Conservation (phyloP, 768 basidiomycete species). For the Austroboletus eburneus region DNA sequence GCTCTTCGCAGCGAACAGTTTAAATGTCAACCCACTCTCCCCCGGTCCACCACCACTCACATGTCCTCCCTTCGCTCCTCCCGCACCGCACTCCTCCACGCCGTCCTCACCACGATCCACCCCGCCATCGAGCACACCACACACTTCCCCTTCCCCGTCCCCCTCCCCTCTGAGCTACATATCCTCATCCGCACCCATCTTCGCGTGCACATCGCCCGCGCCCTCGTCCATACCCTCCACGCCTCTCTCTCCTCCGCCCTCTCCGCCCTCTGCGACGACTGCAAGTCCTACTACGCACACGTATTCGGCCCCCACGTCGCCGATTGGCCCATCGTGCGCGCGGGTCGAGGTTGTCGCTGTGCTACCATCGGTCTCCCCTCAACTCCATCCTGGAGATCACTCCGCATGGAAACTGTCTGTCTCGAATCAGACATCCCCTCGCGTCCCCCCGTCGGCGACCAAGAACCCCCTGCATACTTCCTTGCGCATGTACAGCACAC, state of each 20-base stretch:
- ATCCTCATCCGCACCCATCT: constrained; percentile 48
- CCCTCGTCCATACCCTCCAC: constrained; percentile 41
- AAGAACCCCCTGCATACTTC: constrained; percentile 31
- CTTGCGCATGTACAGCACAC: constrained; percentile 38
- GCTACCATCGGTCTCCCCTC: constrained; percentile 20
- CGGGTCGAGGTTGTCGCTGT: constrained; percentile 46
- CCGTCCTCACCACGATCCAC: constrained; percentile 47
- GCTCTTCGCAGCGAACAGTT: constrained; percentile 17
- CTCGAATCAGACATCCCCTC: constrained; percentile 18
- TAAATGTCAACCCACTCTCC: constrained; percentile 12
- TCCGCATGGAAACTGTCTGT: constrained; percentile 9
- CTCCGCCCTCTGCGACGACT: constrained; percentile 42
- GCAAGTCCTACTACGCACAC: constrained; percentile 47
- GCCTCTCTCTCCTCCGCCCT: constrained; percentile 34
- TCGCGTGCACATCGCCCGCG: constrained; percentile 38
- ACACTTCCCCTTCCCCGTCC: constrained; percentile 19
- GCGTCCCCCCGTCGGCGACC: constrained; percentile 32
- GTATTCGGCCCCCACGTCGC: constrained; percentile 51
- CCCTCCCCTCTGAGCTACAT: constrained; percentile 50
- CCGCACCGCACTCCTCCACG: constrained; percentile 46
- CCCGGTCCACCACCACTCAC: background rate
- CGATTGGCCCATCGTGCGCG: constrained; percentile 49
- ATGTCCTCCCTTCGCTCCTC: constrained; percentile 33
- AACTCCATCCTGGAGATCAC: constrained; percentile 4
- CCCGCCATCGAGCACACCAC: constrained; percentile 36